Percentiles rank a stretch among this genome's conserved stretches.
Conservation (phyloP, 225 moss, liverwort and hornwort species). For the Marchantia paleacea region DNA sequence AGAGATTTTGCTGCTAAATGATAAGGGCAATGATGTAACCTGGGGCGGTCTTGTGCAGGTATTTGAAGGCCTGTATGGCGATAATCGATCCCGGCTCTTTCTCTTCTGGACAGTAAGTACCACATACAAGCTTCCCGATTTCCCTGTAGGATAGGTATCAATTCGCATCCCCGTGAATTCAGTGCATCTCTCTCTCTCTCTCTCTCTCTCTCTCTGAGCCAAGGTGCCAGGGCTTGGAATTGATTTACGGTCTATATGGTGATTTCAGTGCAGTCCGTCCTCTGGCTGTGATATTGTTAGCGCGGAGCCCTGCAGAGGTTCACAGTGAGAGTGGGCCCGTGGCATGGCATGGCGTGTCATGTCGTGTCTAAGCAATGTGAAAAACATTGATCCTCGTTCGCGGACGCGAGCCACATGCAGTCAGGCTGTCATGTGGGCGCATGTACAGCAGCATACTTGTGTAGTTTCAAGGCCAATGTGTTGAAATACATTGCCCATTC, state of each 20-base stretch:
- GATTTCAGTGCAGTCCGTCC: too few relatives aligned
- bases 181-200: neutral
- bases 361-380: too few relatives aligned
- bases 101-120: conserved; percentile 28
- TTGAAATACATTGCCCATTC: too few relatives aligned
- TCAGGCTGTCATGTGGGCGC: too few relatives aligned
- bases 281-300: neutral
- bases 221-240: neutral
- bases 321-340: too few relatives aligned
- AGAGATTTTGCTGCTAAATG: neutral
- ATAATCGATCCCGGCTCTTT: conserved; percentile 23
- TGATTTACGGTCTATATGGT: neutral
- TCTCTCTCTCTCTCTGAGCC: neutral
- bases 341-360: too few relatives aligned
- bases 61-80: conserved; percentile 26
- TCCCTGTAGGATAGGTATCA: neutral
- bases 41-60: conserved; percentile 16
- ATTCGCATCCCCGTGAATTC: neutral
- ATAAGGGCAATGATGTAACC: neutral
- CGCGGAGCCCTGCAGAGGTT: neutral
- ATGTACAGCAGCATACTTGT: too few relatives aligned
- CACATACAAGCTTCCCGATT: neutral
- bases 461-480: too few relatives aligned
- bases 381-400: too few relatives aligned
- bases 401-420: too few relatives aligned